Percentiles rank a stretch among this genome's conserved stretches.
Conservation (phyloP, 208 protist genomes). For the Trypanosomatidae sp. region DNA sequence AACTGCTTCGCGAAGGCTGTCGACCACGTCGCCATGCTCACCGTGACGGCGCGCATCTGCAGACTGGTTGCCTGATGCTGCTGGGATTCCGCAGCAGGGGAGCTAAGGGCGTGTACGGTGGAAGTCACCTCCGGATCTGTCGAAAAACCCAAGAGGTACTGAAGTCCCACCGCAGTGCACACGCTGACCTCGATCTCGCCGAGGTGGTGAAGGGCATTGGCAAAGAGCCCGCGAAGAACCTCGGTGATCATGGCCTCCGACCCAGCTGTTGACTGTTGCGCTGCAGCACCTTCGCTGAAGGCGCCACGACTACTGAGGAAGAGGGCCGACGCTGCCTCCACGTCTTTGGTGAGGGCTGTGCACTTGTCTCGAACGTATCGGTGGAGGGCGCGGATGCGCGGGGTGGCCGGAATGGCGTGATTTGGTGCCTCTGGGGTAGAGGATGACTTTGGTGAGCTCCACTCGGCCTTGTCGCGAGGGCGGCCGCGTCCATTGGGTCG, state of each 20-base stretch:
- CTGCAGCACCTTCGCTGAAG: background rate
- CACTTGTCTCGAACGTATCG: conserved; percentile 36
- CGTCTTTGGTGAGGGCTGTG: conserved; percentile 35
- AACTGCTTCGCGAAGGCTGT: conserved; percentile 22
- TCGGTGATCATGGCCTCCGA: conserved; percentile 36
- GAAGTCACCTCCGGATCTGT: conserved; percentile 11
- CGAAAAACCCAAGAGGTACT: conserved; percentile 48
- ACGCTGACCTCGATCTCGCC: conserved; percentile 62
- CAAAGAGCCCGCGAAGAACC: conserved; percentile 37
- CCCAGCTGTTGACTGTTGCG: conserved; percentile 5
- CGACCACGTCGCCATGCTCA: conserved; percentile 21
- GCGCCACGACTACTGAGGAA: conserved; percentile 4
- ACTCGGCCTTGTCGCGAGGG: background rate
- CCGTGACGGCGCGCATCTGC: conserved; percentile 23
- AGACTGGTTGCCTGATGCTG: conserved; percentile 10
- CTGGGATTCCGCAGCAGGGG: conserved; percentile 14
- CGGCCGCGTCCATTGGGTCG: background rate
- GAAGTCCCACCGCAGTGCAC: conserved; percentile 48
- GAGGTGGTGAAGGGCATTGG: conserved; percentile 43
- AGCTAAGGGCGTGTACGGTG: conserved; percentile 24
- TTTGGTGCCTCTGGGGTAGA: background rate
- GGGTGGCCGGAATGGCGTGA: conserved; percentile 5
- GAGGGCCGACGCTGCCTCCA: conserved; percentile 35
- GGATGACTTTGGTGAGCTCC: background rate
- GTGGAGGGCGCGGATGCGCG: conserved; percentile 27